These are phyloP conservation scores for Aureobasidium sp. DNA, from an alignment of 2,329 filamentous ascomycete genomes.

Conservation along the genomic window DNA sequence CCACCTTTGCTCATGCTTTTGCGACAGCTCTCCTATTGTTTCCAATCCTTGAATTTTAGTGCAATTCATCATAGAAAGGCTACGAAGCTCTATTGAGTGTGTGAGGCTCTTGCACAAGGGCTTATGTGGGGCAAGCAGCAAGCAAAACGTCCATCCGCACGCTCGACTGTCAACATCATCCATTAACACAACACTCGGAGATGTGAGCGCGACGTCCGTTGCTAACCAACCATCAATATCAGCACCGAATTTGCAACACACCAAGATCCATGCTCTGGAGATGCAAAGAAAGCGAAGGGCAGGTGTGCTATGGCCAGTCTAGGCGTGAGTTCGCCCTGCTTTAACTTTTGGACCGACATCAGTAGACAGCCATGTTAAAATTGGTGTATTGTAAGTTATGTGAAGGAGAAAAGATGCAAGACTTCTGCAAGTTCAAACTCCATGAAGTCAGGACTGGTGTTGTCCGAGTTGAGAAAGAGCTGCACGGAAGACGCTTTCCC, in stretches of 20 bases:
- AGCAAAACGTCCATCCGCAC: background rate
- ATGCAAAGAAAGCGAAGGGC: background rate
- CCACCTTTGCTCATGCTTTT: background rate
- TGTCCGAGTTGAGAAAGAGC: background rate
- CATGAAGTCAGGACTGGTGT: background rate
- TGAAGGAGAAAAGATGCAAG: too few species aligned
- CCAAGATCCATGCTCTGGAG: background rate
- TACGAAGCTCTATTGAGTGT: background rate
- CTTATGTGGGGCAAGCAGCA: background rate
- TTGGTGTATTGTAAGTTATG: background rate
- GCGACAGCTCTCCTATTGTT: background rate
- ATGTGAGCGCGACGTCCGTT: background rate
- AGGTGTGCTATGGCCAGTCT: background rate
- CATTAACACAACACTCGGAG: background rate
- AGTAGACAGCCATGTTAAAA: background rate
- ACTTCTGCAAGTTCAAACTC: too few species aligned
- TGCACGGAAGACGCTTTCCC: background rate
- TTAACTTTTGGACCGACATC: background rate
- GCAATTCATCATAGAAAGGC: background rate
- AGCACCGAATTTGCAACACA: background rate
- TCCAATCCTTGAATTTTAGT: background rate
- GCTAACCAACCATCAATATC: too few species aligned
- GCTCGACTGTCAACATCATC: background rate
- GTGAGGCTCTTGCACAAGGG: background rate
- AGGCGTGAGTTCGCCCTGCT: background rate